phyloP scores from a whole-genome alignment of 306 rosid species.

The apple (Malus domestica) region ASM211411v1 NC_041795.1:24772001-24772500 shows the following conservation, averaged over 20 bases:
- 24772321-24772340: neutral
- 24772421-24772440: conserved; percentile 17
- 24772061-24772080: neutral
- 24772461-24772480: conserved; percentile 93
- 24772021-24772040: neutral
- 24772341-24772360: neutral
- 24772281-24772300: neutral
- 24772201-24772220: neutral
- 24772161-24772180: neutral
- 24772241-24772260: neutral
- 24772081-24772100: neutral
- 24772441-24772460: conserved; percentile 78
- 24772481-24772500: conserved; percentile 84
- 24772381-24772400: neutral
- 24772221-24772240: neutral
- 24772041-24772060: neutral
- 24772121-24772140: neutral
- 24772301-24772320: neutral
- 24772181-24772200: neutral
- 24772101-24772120: neutral
- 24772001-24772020: neutral
- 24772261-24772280: neutral
- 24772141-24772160: neutral
- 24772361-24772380: neutral
- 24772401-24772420: conserved; percentile 4